Evolutionary conservation across 2,329 filamentous ascomycete species (phyloP), one percentile per base, ranked within the genome.

Genomic region (Dothidotthia symphoricarpi): DNA sequence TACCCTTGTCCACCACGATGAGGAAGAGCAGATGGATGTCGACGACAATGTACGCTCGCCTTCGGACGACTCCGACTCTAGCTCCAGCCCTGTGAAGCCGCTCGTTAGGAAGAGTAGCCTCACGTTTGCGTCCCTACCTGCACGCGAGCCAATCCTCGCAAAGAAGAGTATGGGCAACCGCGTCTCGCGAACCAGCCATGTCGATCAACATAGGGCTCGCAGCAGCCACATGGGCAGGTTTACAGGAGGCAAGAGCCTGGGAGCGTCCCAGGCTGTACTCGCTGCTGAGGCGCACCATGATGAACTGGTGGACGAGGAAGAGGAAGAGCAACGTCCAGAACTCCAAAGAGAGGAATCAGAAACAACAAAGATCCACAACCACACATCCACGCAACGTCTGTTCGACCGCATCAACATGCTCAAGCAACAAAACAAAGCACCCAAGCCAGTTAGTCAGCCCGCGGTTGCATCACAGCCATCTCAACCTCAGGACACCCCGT

Each of bases 21-120:
- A 60, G 7, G 63, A 67, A 15, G 64, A 69, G 16, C 61, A 69
- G 11, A 67, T 70, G 53, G 67, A 69, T 12, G 52, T 63, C 31
- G 75, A 78, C 26, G 78, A 78, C 38, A 78, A 78, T 44, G 68
- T 69, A 15, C 72, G 75, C 43, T 85, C 82, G 3, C 77, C 78
- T 12, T 86, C 84, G 2, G 83, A 87, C 31, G n/a, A n/a, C n/a
- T 22, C 19, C 19, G 19, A 22, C 9, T 22, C 19, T 22, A 76
- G 73, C 1, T 88, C 86, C 0, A 90, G 85, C 52, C 86, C 86
- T 0, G 81, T 86, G 32, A 78, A 87, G 51, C 85, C 85, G 2
- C 74, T 87, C 19, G 78, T 94, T 51, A 83, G 91, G 43, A 97
- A 97, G 74, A 95, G 90, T 68, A 97, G 91, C 63, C 76, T 98